phyloP scores from a whole-genome alignment of 441 rosid genomes.

The Manihot esculenta region DNA sequence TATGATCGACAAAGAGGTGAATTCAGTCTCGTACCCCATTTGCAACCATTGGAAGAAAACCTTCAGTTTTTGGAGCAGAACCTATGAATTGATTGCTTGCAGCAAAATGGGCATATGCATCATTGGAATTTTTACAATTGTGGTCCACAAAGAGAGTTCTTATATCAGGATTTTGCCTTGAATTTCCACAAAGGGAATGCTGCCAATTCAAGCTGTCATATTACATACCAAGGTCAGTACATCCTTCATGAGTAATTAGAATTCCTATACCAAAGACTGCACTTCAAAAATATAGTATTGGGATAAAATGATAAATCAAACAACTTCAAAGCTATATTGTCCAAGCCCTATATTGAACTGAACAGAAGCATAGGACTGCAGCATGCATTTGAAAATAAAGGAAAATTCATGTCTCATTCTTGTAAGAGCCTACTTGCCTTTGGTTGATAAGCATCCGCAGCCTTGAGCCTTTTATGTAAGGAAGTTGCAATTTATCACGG shows the following conservation, averaged over 20 bases:
- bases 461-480: slow-evolving; percentile 42
- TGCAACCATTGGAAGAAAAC: slow-evolving; percentile 58
- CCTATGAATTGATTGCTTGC: slow-evolving; percentile 65
- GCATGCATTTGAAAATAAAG: background rate
- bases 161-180: slow-evolving; percentile 78
- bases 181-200: slow-evolving; percentile 80
- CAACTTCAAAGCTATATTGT: background rate
- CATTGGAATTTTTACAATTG: slow-evolving; percentile 65
- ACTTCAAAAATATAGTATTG: background rate
- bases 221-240: slow-evolving; percentile 14
- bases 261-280: background rate
- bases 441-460: slow-evolving; percentile 50
- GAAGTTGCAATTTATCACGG: slow-evolving; percentile 49
- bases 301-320: background rate
- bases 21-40: slow-evolving; percentile 58
- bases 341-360: background rate
- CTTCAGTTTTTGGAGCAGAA: slow-evolving; percentile 55
- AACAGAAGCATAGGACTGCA: background rate
- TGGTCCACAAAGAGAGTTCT: slow-evolving; percentile 78
- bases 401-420: background rate
- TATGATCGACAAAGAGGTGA: background rate
- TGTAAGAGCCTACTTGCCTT: slow-evolving; percentile 32
- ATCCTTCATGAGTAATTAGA: background rate
- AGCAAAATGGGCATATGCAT: slow-evolving; percentile 62
- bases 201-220: slow-evolving; percentile 77